Conservation (phyloP, 2,329 filamentous ascomycete genomes). For the Aspergillus transmontanensis region DNA sequence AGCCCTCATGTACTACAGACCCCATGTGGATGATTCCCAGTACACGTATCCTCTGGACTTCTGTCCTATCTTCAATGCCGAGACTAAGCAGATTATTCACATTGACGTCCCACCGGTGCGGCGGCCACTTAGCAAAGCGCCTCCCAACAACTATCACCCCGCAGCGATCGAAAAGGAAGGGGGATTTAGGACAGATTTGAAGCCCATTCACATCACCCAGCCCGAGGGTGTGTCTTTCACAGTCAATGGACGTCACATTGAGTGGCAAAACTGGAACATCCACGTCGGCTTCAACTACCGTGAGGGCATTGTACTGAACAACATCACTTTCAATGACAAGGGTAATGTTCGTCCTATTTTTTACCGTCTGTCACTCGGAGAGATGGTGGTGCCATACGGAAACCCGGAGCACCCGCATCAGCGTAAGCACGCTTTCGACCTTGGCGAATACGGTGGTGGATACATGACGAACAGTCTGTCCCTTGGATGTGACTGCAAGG, state of each 20-base stretch:
- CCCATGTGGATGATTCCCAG: conserved; percentile 80
- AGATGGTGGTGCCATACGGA: conserved; percentile 68
- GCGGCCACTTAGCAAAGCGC: conserved; percentile 70
- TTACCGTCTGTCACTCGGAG: conserved; percentile 83
- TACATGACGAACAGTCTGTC: conserved; percentile 53
- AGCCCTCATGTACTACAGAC: conserved; percentile 93
- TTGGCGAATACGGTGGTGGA: conserved; percentile 51
- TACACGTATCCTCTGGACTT: conserved; percentile 93
- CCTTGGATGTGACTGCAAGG: conserved; percentile 48
- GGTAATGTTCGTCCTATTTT: conserved; percentile 76
- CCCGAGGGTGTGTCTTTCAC: conserved; percentile 87
- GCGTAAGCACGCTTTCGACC: conserved; percentile 51
- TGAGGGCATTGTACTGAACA: conserved; percentile 86
- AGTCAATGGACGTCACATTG: conserved; percentile 71
- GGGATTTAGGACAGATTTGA: conserved; percentile 77
- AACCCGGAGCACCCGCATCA: conserved; percentile 54
- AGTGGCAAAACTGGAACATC: conserved; percentile 93
- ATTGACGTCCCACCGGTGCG: conserved; percentile 82
- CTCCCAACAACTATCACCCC: conserved; percentile 78
- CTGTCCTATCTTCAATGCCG: conserved; percentile 85
- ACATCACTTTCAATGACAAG: conserved; percentile 88
- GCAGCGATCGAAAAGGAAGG: conserved; percentile 71
- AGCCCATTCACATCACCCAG: conserved; percentile 85
- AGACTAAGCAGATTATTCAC: conserved; percentile 75
- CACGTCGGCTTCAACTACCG: conserved; percentile 95